Evolutionary conservation across 208 protist genomes (phyloP).

Genomic region (Leishmania tropica): DNA sequence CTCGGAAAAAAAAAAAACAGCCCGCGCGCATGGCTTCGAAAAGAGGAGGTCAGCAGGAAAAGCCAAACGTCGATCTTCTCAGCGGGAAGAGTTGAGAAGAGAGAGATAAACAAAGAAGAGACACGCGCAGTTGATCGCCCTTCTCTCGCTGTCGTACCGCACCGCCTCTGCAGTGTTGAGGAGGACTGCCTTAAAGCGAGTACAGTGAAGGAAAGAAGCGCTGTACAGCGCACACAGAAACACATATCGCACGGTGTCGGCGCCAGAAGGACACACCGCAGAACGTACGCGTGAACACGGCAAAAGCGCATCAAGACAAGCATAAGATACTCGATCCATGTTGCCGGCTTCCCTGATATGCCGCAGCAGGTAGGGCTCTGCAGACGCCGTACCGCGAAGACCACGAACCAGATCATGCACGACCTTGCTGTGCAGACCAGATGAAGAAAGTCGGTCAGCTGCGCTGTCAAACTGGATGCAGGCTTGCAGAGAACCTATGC

Average conservation of each 20-base stretch:
- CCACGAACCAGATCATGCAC: neutral
- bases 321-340: neutral
- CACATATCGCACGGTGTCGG: neutral
- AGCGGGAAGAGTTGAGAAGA: neutral
- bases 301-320: neutral
- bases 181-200: neutral
- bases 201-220: neutral
- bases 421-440: neutral
- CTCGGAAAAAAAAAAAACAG: accelerated
- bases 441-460: neutral
- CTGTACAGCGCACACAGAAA: neutral
- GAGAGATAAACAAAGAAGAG: neutral
- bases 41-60: neutral
- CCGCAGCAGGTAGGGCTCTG: neutral
- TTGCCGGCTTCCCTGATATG: neutral
- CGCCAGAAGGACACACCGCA: neutral
- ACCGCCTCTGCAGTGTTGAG: neutral
- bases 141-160: neutral
- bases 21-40: neutral
- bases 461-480: neutral
- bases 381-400: neutral
- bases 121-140: neutral
- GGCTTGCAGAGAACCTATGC: neutral
- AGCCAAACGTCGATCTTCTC: neutral
- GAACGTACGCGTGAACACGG: neutral